These are phyloP conservation scores for Thozetella sp. DNA, from an alignment of 495 filamentous ascomycete genomes.

Conservation along the genomic window DNA sequence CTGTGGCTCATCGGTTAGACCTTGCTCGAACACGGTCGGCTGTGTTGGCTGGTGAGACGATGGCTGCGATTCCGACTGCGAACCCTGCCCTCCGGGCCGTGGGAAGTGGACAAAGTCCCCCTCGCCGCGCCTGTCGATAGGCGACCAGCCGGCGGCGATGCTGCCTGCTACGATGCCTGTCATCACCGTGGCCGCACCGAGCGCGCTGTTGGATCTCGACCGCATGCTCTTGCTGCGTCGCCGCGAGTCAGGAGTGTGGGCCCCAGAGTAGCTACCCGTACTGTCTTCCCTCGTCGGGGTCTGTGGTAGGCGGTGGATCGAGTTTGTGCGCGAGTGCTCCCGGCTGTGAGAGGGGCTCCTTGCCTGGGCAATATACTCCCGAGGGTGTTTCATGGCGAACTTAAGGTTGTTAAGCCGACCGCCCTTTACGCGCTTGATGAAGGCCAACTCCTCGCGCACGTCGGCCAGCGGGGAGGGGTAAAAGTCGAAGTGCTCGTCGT, in stretches of 20 bases:
- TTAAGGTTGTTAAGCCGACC: constrained; percentile 86
- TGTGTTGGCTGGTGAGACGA: constrained; percentile 23
- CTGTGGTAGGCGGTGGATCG: constrained; percentile 53
- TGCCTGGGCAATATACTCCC: constrained; percentile 67
- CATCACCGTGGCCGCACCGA: constrained; percentile 84
- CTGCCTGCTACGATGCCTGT: constrained; percentile 86
- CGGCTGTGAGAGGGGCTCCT: constrained; percentile 68
- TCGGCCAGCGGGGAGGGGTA: constrained; percentile 75
- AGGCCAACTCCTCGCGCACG: constrained; percentile 78
- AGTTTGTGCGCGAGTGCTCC: constrained; percentile 68
- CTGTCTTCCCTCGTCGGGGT: constrained; percentile 66
- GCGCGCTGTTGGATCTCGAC: constrained; percentile 84
- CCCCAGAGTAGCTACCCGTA: constrained; percentile 49
- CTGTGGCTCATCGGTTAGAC: constrained; percentile 37
- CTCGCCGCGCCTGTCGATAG: constrained; percentile 59
- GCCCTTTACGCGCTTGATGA: constrained; percentile 89
- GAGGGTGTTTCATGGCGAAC: constrained; percentile 80
- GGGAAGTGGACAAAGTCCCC: constrained; percentile 25
- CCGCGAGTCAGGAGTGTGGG: constrained; percentile 72
- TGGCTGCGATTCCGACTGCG: constrained; percentile 12
- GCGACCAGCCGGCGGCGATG: constrained; percentile 84
- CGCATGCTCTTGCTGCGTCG: constrained; percentile 67
- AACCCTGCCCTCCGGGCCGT: constrained; percentile 6
- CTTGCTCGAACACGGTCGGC: constrained; percentile 18
- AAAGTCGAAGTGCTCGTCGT: constrained; percentile 68